Evolutionary conservation across 495 filamentous ascomycete species (phyloP).

Genomic region (Trichoderma parareesei): DNA sequence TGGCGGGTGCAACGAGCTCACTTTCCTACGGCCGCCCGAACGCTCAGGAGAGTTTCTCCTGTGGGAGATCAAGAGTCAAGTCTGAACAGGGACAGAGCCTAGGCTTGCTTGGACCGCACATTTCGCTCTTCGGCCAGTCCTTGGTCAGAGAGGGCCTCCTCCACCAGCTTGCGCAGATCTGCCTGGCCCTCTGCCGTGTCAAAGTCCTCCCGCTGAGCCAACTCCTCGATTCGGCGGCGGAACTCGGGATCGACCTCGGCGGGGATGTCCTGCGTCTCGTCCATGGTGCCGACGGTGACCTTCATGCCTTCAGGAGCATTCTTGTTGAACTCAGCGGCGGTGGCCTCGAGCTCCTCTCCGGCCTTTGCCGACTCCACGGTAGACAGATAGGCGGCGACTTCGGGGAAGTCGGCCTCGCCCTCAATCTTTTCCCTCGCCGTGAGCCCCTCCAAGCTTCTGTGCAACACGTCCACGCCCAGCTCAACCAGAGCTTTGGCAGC

Average conservation of each 20-base stretch:
- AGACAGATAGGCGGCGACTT: constrained; percentile 60
- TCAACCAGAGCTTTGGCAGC: constrained; percentile 71
- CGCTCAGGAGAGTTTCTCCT: constrained; percentile 41
- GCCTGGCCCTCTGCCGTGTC: constrained; percentile 61
- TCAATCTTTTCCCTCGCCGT: constrained; percentile 66
- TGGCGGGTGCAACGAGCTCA: constrained; percentile 35
- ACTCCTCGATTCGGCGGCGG: constrained; percentile 64
- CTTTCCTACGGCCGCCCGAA: constrained; percentile 37
- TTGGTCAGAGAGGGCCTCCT: constrained; percentile 55
- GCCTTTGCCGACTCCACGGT: neutral
- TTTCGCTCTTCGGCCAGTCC: constrained; percentile 49
- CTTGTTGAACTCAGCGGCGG: constrained; percentile 22
- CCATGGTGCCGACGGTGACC: constrained; percentile 58
- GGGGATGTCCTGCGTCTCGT: constrained; percentile 49
- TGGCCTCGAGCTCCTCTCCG: constrained; percentile 29
- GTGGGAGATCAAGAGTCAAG: constrained; percentile 43
- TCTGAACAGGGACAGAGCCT: constrained; percentile 24
- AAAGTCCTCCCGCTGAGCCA: constrained; percentile 66
- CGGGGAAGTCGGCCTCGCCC: constrained; percentile 59
- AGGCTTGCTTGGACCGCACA: constrained; percentile 53
- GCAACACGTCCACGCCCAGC: constrained; percentile 56
- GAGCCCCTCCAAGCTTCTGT: constrained; percentile 55
- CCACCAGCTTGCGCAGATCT: constrained; percentile 58
- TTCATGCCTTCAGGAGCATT: constrained; percentile 52
- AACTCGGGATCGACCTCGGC: constrained; percentile 60